These are phyloP conservation scores for Paecilomyces dactylethromorphus DNA, from an alignment of 2,329 filamentous ascomycete species.

Conservation along the genomic window DNA sequence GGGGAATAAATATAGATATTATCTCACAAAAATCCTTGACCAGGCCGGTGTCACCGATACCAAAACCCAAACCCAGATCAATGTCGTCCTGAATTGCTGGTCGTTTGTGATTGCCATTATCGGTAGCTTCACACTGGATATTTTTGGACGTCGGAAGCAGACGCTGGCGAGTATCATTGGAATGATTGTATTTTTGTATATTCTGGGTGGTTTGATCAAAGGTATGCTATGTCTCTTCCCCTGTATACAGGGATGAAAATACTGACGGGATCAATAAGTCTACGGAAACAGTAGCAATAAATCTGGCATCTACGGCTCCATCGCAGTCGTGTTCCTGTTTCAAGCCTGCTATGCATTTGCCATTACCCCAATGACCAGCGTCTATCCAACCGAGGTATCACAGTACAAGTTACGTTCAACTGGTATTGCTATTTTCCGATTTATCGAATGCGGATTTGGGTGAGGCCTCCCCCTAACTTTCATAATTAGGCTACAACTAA, in stretches of 20 bases:
- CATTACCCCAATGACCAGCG: slow-evolving; percentile 27
- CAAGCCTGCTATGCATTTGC: slow-evolving; percentile 26
- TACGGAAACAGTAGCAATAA: slow-evolving; percentile 31
- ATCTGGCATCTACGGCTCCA: slow-evolving; percentile 36
- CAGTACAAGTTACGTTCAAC: slow-evolving; percentile 25
- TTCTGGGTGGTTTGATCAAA: slow-evolving; percentile 5
- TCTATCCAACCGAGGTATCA: slow-evolving; percentile 28
- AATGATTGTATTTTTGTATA: slow-evolving; percentile 2
- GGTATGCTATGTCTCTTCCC: neutral
- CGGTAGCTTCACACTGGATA: slow-evolving; percentile 4
- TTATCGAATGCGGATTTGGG: slow-evolving; percentile 21
- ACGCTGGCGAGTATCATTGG: neutral
- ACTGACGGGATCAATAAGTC: slow-evolving; percentile 1
- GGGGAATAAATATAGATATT: slow-evolving; percentile 9
- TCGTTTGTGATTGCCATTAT: slow-evolving; percentile 2
- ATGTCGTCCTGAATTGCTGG: slow-evolving; percentile 5
- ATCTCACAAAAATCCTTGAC: slow-evolving; percentile 21
- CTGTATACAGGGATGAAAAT: neutral
- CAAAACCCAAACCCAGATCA: slow-evolving; percentile 10
- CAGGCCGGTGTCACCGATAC: slow-evolving; percentile 24
- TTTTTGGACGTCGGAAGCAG: slow-evolving; percentile 1
- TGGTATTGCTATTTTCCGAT: slow-evolving; percentile 23
- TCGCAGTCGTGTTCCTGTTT: slow-evolving; percentile 29
- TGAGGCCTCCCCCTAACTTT: slow-evolving; percentile 16
- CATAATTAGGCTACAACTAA: neutral